These are phyloP conservation scores for Musa schizocarpa DNA, from an alignment of 176 grass and related monocot genomes.

Conservation along the genomic window DNA sequence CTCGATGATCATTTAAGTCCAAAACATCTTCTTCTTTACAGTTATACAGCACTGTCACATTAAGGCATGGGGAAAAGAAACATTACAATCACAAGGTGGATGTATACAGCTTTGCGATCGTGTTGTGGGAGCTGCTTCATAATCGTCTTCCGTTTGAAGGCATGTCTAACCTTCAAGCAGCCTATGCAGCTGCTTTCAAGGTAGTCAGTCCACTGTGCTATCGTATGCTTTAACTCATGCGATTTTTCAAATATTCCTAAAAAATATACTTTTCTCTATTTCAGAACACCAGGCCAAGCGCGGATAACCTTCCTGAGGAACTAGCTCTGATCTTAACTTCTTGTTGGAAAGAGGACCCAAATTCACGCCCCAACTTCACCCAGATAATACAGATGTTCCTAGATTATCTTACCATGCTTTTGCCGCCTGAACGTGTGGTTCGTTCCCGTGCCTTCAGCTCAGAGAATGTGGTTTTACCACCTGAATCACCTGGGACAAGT, in stretches of 20 bases:
- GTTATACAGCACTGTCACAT: conserved; percentile 97
- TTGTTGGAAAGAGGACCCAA: conserved; percentile 98
- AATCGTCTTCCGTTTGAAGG: conserved; percentile 93
- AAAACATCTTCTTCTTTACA: conserved; percentile 25
- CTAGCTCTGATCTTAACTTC: conserved; percentile 69
- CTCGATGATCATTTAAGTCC: conserved; percentile 18
- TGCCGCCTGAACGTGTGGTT: conserved; percentile 40
- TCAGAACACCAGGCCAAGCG: conserved; percentile 88
- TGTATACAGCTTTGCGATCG: conserved; percentile 97
- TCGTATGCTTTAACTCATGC: neutral
- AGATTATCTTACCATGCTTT: conserved; percentile 73
- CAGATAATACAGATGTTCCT: conserved; percentile 96
- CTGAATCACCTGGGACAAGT: conserved; percentile 84
- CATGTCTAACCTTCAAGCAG: conserved; percentile 99
- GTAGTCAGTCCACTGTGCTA: conserved; percentile 34
- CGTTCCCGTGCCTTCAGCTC: conserved; percentile 55
- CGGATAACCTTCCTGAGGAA: conserved; percentile 74
- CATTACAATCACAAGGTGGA: conserved; percentile 99
- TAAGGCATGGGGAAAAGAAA: conserved; percentile 99
- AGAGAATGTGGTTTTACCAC: conserved; percentile 78
- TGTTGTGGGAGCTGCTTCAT: conserved; percentile 93
- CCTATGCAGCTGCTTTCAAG: conserved; percentile 98
- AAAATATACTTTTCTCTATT: neutral
- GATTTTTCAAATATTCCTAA: neutral
- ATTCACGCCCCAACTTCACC: conserved; percentile 74